Percentiles rank a stretch among this genome's conserved stretches.
Conservation (phyloP, 495 filamentous ascomycete genomes). For the Collariella sp. region DNA sequence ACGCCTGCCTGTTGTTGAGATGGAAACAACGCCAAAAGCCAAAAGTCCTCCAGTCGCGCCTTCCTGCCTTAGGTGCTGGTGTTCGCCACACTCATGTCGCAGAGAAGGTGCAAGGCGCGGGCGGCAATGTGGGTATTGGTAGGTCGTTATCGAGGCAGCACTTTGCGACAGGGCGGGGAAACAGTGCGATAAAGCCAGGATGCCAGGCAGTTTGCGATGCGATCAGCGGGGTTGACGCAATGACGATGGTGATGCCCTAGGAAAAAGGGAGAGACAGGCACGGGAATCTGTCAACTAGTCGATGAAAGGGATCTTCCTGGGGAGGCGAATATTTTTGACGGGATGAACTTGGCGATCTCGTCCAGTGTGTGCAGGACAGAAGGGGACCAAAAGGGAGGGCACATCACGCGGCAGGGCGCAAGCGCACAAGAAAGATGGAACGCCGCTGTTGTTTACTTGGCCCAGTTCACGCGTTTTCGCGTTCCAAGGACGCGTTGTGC, state of each 20-base stretch:
- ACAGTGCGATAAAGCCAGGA: slow-evolving; percentile 1
- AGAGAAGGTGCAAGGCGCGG: slow-evolving; percentile 9
- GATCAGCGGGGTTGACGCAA: slow-evolving; percentile 24
- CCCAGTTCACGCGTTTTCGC: slow-evolving; percentile 19
- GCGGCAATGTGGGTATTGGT: slow-evolving; percentile 3
- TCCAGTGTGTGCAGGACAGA: slow-evolving; percentile 6
- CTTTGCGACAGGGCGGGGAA: slow-evolving; percentile 13
- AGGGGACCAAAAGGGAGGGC: slow-evolving; percentile 5
- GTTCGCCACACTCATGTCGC: slow-evolving; percentile 12
- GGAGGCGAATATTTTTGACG: not conserved
- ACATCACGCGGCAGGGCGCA: slow-evolving; percentile 14
- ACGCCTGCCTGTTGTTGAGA: slow-evolving; percentile 10
- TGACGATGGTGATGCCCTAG: slow-evolving; percentile 1
- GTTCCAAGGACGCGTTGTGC: slow-evolving; percentile 15
- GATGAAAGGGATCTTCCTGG: not conserved
- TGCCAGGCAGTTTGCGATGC: slow-evolving; percentile 12
- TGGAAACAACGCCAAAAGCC: not conserved
- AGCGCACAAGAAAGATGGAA: slow-evolving; percentile 13
- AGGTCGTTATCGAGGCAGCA: slow-evolving; percentile 6
- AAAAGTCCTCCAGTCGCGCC: not conserved
- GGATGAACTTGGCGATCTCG: slow-evolving; percentile 6
- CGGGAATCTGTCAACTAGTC: not conserved
- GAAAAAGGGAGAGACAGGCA: not conserved
- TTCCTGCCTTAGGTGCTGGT: slow-evolving; percentile 12
- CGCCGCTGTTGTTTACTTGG: slow-evolving; percentile 21